Evolutionary conservation across 495 filamentous ascomycete genomes (phyloP).

Genomic region (Podospora australis): DNA sequence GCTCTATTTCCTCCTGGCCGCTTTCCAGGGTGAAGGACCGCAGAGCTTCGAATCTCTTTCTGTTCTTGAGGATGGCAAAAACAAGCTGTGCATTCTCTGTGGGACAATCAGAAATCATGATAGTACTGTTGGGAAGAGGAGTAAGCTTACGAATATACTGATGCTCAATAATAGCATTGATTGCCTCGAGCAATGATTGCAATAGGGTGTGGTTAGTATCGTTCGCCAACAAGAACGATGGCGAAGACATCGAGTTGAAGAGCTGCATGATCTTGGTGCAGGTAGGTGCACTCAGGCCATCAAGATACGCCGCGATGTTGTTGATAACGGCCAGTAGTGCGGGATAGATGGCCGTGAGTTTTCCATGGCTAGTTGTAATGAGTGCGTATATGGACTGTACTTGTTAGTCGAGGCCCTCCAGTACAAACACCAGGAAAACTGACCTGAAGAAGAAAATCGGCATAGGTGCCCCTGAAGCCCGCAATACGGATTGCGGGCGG

Average conservation of each 20-base stretch:
- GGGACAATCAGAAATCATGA: constrained; percentile 21
- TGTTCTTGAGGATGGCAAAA: constrained; percentile 70
- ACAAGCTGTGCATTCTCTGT: constrained; percentile 79
- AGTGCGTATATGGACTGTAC: constrained; percentile 81
- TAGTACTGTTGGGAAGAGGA: neutral
- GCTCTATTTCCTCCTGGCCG: constrained; percentile 87
- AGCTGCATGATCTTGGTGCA: constrained; percentile 81
- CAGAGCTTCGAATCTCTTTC: constrained; percentile 80
- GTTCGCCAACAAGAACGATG: constrained; percentile 89
- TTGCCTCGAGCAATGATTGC: constrained; percentile 75
- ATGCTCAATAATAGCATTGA: constrained; percentile 90
- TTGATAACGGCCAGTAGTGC: constrained; percentile 88
- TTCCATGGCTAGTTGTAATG: constrained; percentile 87
- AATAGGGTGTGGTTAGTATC: constrained; percentile 85
- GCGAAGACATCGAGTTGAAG: constrained; percentile 90
- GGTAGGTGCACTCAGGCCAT: constrained; percentile 65
- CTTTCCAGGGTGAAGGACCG: constrained; percentile 92
- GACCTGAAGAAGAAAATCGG: constrained; percentile 89
- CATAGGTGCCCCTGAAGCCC: constrained; percentile 86
- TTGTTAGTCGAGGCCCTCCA: neutral
- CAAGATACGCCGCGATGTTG: constrained; percentile 80
- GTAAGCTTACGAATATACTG: constrained; percentile 64
- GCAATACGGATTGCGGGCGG: constrained; percentile 72
- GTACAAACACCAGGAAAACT: constrained; percentile 31
- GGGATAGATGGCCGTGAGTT: constrained; percentile 87